Evolutionary conservation across 2,329 filamentous ascomycete genomes (phyloP).

Genomic region (Xylariaceae sp.): DNA sequence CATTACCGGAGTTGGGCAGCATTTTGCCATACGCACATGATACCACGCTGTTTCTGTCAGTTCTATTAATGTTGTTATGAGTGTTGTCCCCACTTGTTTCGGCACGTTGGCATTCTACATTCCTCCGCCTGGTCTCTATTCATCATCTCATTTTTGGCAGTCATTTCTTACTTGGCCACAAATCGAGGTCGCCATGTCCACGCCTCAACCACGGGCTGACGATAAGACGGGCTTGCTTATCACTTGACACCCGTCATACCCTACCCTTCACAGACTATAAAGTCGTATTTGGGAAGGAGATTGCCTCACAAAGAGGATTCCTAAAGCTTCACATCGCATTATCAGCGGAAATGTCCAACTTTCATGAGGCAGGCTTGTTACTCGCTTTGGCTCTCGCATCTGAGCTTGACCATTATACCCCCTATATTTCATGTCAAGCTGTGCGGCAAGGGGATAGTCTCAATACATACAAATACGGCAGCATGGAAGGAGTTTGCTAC

Average conservation of each 20-base stretch:
- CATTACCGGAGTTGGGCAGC: slow-evolving; percentile 16
- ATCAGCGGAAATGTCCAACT: slow-evolving; percentile 17
- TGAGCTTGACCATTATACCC: slow-evolving; percentile 27
- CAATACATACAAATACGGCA: slow-evolving; percentile 29
- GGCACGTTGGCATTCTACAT: not conserved
- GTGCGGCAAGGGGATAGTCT: slow-evolving; percentile 16
- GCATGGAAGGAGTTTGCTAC: slow-evolving; percentile 31
- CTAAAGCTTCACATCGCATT: slow-evolving; percentile 7
- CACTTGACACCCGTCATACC: slow-evolving; percentile 6
- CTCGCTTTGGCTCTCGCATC: slow-evolving; percentile 22
- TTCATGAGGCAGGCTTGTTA: slow-evolving; percentile 26
- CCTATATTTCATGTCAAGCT: slow-evolving; percentile 18
- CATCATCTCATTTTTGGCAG: slow-evolving; percentile 3
- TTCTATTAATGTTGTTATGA: slow-evolving; percentile 11
- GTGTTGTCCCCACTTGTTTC: not conserved
- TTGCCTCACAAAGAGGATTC: not conserved
- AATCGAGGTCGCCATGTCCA: not conserved
- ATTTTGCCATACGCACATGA: slow-evolving; percentile 19
- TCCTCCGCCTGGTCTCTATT: not conserved
- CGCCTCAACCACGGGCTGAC: not conserved
- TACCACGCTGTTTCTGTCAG: slow-evolving; percentile 17
- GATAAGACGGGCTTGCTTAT: slow-evolving; percentile 10
- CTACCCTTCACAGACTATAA: not conserved
- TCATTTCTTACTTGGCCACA: not conserved
- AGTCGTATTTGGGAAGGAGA: not conserved